Evolutionary conservation across 441 rosid species (phyloP).

Genomic region (Eruca vesicaria): DNA sequence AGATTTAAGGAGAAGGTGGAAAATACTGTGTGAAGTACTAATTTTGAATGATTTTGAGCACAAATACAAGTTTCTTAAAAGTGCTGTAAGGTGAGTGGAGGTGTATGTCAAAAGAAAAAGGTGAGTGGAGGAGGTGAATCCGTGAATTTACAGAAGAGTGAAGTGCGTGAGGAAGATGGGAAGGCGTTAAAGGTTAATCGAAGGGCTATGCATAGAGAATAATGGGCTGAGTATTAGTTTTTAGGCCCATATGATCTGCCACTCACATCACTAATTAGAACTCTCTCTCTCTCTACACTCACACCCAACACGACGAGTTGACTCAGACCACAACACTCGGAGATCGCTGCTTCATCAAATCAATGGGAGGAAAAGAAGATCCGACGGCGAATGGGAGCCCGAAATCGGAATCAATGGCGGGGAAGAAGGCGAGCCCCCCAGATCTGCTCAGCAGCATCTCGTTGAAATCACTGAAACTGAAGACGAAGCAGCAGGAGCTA

Average conservation of each 20-base stretch:
- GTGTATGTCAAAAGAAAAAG: too few relatives aligned
- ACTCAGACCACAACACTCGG: slow-evolving; percentile 12
- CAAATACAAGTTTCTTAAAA: too few relatives aligned
- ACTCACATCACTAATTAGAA: slow-evolving; percentile 10
- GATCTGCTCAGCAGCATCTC: slow-evolving; percentile 55
- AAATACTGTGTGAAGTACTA: too few relatives aligned
- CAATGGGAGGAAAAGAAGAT: slow-evolving; percentile 36
- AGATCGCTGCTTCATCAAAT: slow-evolving; percentile 4
- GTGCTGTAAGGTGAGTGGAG: too few relatives aligned
- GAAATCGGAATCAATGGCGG: slow-evolving; percentile 35
- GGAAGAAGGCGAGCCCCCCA: slow-evolving; percentile 31
- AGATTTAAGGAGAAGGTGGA: too few relatives aligned
- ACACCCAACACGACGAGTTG: slow-evolving; percentile 13
- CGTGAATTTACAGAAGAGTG: not conserved
- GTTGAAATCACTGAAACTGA: slow-evolving; percentile 61
- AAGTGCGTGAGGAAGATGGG: not conserved
- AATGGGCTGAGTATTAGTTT: not conserved
- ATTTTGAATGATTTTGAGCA: too few relatives aligned
- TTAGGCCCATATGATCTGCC: not conserved
- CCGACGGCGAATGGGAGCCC: slow-evolving; percentile 31
- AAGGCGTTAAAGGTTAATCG: not conserved
- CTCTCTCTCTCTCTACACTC: slow-evolving; percentile 7
- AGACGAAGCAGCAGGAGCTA: slow-evolving; percentile 93
- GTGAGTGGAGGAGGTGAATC: too few relatives aligned
- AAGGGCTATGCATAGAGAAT: not conserved